Conservation (phyloP, 2,329 filamentous ascomycete genomes). For the Emydomyces testavorans region DNA sequence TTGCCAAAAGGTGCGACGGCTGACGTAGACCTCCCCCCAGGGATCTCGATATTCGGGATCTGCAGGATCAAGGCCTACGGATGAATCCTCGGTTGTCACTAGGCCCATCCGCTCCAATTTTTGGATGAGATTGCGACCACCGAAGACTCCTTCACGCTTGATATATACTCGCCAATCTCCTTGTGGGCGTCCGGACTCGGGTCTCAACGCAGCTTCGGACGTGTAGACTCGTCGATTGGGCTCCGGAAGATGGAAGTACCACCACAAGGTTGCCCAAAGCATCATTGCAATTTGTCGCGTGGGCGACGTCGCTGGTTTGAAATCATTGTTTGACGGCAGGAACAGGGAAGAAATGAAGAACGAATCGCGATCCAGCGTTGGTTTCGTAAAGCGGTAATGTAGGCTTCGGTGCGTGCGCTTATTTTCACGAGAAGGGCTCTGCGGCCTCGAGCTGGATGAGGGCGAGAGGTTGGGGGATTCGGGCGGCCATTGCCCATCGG, state of each 20-base stretch:
- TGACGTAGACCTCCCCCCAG: slow-evolving; percentile 71
- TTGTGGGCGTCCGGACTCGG: slow-evolving; percentile 57
- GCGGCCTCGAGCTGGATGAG: slow-evolving; percentile 3
- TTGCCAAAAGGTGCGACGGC: slow-evolving; percentile 79
- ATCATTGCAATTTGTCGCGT: slow-evolving; percentile 92
- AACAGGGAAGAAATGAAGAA: slow-evolving; percentile 89
- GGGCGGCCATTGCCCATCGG: slow-evolving; percentile 15
- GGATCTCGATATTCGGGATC: slow-evolving; percentile 52
- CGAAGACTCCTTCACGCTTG: slow-evolving; percentile 76
- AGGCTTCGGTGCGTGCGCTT: slow-evolving; percentile 22
- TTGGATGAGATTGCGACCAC: slow-evolving; percentile 67
- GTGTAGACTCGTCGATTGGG: slow-evolving; percentile 55
- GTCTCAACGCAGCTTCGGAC: slow-evolving; percentile 53
- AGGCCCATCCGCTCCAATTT: slow-evolving; percentile 92
- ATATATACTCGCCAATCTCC: slow-evolving; percentile 82
- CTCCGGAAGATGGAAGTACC: slow-evolving; percentile 87
- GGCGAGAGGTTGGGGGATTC: background rate
- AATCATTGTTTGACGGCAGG: slow-evolving; percentile 67
- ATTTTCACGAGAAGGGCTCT: background rate
- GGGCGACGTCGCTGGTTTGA: slow-evolving; percentile 65
- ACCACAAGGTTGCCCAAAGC: slow-evolving; percentile 87
- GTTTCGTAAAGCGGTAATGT: slow-evolving; percentile 54
- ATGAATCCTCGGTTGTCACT: slow-evolving; percentile 62
- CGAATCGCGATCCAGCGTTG: slow-evolving; percentile 66
- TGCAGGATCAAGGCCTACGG: slow-evolving; percentile 52